These are phyloP conservation scores for Verticillium dahliae DNA, from an alignment of 2,329 filamentous ascomycete genomes.

Conservation along the genomic window DNA sequence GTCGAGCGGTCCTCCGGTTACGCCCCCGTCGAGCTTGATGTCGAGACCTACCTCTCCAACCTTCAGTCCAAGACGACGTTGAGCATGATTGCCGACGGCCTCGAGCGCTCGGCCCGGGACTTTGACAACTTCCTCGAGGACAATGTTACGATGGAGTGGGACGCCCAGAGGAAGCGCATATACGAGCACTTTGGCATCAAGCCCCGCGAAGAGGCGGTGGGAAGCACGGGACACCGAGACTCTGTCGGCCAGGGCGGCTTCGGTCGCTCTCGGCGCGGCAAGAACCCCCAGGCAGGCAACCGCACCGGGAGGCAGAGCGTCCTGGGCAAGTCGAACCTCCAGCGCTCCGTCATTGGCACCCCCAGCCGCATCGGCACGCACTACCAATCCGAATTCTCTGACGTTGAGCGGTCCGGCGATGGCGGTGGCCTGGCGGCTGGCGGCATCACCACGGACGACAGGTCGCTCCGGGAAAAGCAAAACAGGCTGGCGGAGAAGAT, in stretches of 20 bases:
- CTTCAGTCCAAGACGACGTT: constrained; percentile 86
- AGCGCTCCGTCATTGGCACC: constrained; percentile 81
- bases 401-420: constrained; percentile 55
- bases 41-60: constrained; percentile 75
- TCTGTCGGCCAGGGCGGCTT: constrained; percentile 45
- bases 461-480: constrained; percentile 78
- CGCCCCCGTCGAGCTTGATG: constrained; percentile 53
- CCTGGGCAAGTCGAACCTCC: constrained; percentile 58
- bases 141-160: constrained; percentile 93
- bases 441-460: constrained; percentile 57
- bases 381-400: constrained; percentile 60
- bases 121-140: constrained; percentile 94
- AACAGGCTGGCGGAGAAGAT: constrained; percentile 73
- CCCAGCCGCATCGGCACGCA: constrained; percentile 58
- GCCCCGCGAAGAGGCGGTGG: constrained; percentile 40
- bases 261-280: constrained; percentile 50
- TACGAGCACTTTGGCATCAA: constrained; percentile 95
- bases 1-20: constrained; percentile 35
- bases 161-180: constrained; percentile 83
- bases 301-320: constrained; percentile 41
- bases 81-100: constrained; percentile 85
- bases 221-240: constrained; percentile 31
- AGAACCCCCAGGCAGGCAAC: constrained; percentile 48
- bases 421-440: constrained; percentile 37
- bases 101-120: constrained; percentile 81